Conservation (phyloP, 2,329 filamentous ascomycete species). For the Elsinoe fawcettii region DNA sequence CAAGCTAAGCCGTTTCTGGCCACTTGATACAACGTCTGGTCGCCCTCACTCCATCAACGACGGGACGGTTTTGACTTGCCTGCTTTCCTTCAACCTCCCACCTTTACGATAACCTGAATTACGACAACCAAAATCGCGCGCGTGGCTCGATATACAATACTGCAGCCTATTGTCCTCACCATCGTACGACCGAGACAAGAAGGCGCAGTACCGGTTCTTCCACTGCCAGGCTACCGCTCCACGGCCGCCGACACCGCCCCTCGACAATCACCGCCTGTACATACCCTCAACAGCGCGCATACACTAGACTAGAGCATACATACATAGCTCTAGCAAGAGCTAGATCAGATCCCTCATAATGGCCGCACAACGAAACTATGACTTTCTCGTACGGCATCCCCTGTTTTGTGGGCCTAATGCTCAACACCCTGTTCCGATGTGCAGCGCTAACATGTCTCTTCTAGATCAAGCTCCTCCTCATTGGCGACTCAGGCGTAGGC, state of each 20-base stretch:
- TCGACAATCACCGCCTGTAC: slow-evolving; percentile 2
- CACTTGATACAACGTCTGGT: slow-evolving; percentile 15
- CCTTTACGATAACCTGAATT: slow-evolving; percentile 1
- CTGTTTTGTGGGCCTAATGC: slow-evolving; percentile 3
- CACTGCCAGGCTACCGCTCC: slow-evolving; percentile 9
- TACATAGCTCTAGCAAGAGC: background rate
- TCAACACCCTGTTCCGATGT: background rate
- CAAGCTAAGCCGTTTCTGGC: slow-evolving; percentile 11
- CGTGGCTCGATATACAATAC: background rate
- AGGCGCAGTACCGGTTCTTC: background rate
- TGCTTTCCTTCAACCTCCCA: background rate
- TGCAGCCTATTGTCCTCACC: background rate
- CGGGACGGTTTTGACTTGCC: background rate
- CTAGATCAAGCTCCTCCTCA: slow-evolving; percentile 93
- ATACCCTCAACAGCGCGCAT: background rate
- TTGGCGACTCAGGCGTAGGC: slow-evolving; percentile 92
- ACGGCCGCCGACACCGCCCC: background rate
- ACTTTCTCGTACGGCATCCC: slow-evolving; percentile 72
- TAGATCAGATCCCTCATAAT: slow-evolving; percentile 43
- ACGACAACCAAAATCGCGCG: background rate
- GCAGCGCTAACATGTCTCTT: background rate
- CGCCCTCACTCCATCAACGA: slow-evolving; percentile 13
- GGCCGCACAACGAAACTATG: slow-evolving; percentile 98
- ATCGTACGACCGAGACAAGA: background rate
- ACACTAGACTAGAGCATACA: background rate